Conservation (phyloP, 805 yeast species). For the Pichia manshurica region DNA sequence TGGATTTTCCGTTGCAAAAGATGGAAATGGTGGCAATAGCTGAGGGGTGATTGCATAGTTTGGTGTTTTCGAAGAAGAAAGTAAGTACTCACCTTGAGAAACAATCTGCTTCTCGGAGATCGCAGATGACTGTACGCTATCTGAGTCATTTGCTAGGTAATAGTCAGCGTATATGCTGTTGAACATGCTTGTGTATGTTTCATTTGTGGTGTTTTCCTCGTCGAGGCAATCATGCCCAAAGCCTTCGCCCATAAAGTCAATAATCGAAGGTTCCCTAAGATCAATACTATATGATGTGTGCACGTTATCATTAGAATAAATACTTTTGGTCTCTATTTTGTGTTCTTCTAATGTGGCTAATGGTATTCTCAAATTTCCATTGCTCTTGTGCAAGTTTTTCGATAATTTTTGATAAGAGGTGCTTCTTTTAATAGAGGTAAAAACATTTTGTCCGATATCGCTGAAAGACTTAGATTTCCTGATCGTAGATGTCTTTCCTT, state of each 20-base stretch:
- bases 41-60: slow-evolving; percentile 5
- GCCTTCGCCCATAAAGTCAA: no score
- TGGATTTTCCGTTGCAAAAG: neutral
- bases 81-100: neutral
- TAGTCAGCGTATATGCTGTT: slow-evolving; percentile 1
- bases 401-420: neutral
- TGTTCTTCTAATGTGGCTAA: no score
- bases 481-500: no score
- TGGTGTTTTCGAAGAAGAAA: slow-evolving; percentile 5
- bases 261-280: no score
- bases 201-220: neutral
- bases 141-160: neutral
- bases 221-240: no score
- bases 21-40: neutral
- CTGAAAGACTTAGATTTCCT: neutral
- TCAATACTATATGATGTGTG: no score
- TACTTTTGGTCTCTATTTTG: no score
- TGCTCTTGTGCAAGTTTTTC: no score
- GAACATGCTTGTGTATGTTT: slow-evolving; percentile 3
- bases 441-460: neutral
- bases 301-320: no score
- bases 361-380: no score
- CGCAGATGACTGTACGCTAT: slow-evolving; percentile 2
- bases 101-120: slow-evolving; percentile 9
- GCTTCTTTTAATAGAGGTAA: neutral